Percentiles rank a stretch among this genome's conserved stretches.
These are phyloP conservation scores for Pyricularia pennisetigena DNA, from an alignment of 2,329 filamentous ascomycete species.

Conservation along the genomic window DNA sequence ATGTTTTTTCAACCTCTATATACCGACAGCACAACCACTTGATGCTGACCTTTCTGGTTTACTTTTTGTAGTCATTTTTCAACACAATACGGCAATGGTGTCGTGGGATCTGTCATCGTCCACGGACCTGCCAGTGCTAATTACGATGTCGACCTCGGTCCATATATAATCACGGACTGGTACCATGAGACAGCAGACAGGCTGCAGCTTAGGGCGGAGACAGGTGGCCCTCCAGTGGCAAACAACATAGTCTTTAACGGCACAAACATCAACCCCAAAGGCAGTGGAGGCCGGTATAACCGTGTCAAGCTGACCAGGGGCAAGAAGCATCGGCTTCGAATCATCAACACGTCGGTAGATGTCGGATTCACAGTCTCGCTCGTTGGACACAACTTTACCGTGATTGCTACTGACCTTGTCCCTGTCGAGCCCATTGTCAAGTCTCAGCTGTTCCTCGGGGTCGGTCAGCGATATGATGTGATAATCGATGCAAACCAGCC, in stretches of 20 bases:
- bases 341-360: conserved; percentile 38
- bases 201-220: conserved; percentile 11
- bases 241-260: conserved; percentile 31
- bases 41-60: too few relatives aligned
- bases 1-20: too few relatives aligned
- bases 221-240: conserved; percentile 16
- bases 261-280: conserved; percentile 21
- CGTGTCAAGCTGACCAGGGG: conserved; percentile 23
- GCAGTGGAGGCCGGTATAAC: conserved; percentile 15
- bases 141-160: conserved; percentile 44
- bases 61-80: neutral
- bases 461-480: conserved; percentile 35
- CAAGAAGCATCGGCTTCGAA: conserved; percentile 34
- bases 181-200: conserved; percentile 22
- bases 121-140: conserved; percentile 36
- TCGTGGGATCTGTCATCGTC: conserved; percentile 40
- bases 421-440: conserved; percentile 37
- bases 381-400: conserved; percentile 34
- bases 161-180: conserved; percentile 38
- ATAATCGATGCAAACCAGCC: conserved; percentile 28
- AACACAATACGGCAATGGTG: conserved; percentile 39
- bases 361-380: conserved; percentile 38
- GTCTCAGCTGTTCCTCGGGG: conserved; percentile 36
- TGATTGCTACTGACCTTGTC: conserved; percentile 41
- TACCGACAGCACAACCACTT: neutral